Percentiles rank a stretch among this genome's conserved stretches.
phyloP scores from a whole-genome alignment of 106 monocot species.

The Alisma plantagoaquatica region DNA sequence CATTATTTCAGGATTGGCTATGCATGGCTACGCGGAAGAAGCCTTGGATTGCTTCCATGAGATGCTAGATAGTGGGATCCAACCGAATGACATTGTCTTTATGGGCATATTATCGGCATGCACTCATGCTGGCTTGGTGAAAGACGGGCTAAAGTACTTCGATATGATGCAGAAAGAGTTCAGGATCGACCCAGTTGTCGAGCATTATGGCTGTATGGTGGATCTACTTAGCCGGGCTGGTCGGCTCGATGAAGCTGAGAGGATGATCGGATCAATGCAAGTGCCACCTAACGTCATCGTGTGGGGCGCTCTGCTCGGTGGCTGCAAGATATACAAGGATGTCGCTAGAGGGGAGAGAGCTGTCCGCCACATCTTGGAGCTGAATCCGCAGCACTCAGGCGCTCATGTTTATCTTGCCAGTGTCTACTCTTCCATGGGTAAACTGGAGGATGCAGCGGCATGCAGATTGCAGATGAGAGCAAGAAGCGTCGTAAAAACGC shows the following conservation, averaged over 20 bases:
- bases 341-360: slow-evolving; percentile 14
- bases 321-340: slow-evolving; percentile 31
- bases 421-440: slow-evolving; percentile 16
- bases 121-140: slow-evolving; percentile 32
- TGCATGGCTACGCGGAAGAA: slow-evolving; percentile 25
- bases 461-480: slow-evolving; percentile 23
- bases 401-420: slow-evolving; percentile 33
- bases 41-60: slow-evolving; percentile 20
- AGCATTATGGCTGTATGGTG: slow-evolving; percentile 38
- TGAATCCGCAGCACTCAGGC: slow-evolving; percentile 29
- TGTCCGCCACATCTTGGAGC: slow-evolving; percentile 23
- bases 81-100: slow-evolving; percentile 35
- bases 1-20: slow-evolving; percentile 29
- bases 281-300: slow-evolving; percentile 31
- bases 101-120: slow-evolving; percentile 40
- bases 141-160: slow-evolving; percentile 15
- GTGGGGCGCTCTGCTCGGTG: slow-evolving; percentile 37
- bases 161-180: slow-evolving; percentile 22
- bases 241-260: slow-evolving; percentile 26
- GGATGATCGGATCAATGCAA: slow-evolving; percentile 20
- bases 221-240: slow-evolving; percentile 43
- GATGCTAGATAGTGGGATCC: slow-evolving; percentile 13
- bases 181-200: slow-evolving; percentile 24
- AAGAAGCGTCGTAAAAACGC: slow-evolving; percentile 18
- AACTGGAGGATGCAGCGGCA: slow-evolving; percentile 20